Evolutionary conservation across 129 eudicot species (phyloP).

Genomic region (Dittrichia graveolens): DNA sequence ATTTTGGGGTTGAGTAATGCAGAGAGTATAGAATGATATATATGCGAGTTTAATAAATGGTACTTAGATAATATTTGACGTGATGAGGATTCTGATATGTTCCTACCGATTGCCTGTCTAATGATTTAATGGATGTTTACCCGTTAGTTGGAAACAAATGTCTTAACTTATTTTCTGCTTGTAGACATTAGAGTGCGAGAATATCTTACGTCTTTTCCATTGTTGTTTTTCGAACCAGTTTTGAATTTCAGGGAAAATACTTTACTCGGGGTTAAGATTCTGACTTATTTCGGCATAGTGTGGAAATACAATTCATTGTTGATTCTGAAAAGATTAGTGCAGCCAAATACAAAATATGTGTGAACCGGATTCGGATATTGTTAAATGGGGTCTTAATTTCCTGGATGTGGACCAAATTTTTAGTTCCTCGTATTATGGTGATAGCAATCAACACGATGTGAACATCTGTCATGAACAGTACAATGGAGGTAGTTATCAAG

Average conservation of each 20-base stretch:
- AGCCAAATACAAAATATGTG: constrained; percentile 35
- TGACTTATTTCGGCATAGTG: background rate
- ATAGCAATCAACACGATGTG: constrained; percentile 61
- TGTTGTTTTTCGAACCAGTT: constrained; percentile 11
- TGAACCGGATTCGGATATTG: constrained; percentile 70
- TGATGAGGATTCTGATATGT: background rate
- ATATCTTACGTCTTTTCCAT: background rate
- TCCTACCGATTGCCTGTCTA: background rate
- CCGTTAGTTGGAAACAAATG: background rate
- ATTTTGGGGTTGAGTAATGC: constrained; percentile 9
- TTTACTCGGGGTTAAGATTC: background rate
- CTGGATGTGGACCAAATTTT: constrained; percentile 65
- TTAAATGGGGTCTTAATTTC: constrained; percentile 60
- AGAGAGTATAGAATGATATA: constrained; percentile 9
- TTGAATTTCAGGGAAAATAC: constrained; percentile 29
- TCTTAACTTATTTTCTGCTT: background rate
- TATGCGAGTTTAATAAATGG: background rate
- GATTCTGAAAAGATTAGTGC: no score
- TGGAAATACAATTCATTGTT: background rate
- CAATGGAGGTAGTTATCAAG: constrained; percentile 38
- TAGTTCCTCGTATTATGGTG: constrained; percentile 65
- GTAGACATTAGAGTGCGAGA: background rate
- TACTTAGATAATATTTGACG: background rate
- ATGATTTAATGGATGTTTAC: background rate
- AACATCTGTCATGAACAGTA: constrained; percentile 58